Evolutionary conservation across 148 eudicot species (phyloP).

Genomic region (Cornus florida): DNA sequence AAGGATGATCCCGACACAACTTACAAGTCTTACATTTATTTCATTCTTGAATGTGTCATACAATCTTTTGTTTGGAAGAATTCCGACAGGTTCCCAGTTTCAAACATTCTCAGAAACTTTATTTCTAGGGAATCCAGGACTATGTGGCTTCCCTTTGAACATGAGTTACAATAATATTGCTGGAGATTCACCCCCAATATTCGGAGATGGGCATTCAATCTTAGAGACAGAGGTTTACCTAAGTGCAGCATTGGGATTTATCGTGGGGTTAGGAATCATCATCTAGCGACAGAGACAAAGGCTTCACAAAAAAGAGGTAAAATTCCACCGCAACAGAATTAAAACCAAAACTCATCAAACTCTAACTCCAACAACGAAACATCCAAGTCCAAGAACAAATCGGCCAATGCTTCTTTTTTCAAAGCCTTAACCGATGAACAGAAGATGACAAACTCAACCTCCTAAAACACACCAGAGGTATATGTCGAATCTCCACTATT

Average conservation of each 20-base stretch:
- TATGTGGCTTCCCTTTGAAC: constrained; percentile 21
- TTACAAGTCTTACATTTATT: constrained; percentile 25
- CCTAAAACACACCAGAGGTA: too few relatives aligned
- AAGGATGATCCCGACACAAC: constrained; percentile 22
- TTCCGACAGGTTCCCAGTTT: constrained; percentile 23
- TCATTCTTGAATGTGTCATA: constrained; percentile 18
- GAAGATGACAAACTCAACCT: too few relatives aligned
- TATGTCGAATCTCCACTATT: too few relatives aligned
- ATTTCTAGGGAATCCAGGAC: not conserved
- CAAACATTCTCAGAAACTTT: constrained; percentile 22
- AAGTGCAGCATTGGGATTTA: constrained; percentile 35
- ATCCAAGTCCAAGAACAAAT: too few relatives aligned
- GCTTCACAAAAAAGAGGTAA: too few relatives aligned
- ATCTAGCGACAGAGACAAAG: constrained; percentile 26
- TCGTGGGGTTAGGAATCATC: constrained; percentile 32
- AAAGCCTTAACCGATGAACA: too few relatives aligned
- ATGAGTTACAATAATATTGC: constrained; percentile 5
- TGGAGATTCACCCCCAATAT: constrained; percentile 14
- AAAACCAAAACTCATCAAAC: too few relatives aligned
- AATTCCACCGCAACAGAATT: too few relatives aligned
- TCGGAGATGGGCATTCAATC: not conserved
- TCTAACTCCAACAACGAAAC: too few relatives aligned
- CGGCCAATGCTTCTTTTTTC: too few relatives aligned
- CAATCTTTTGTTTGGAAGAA: constrained; percentile 19
- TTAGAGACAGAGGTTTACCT: constrained; percentile 18